A percentile compares a stretch with the other conserved stretches of the same genome.
Conservation (phyloP, 257 asterid species). For the Gardenia jasminoides region DNA sequence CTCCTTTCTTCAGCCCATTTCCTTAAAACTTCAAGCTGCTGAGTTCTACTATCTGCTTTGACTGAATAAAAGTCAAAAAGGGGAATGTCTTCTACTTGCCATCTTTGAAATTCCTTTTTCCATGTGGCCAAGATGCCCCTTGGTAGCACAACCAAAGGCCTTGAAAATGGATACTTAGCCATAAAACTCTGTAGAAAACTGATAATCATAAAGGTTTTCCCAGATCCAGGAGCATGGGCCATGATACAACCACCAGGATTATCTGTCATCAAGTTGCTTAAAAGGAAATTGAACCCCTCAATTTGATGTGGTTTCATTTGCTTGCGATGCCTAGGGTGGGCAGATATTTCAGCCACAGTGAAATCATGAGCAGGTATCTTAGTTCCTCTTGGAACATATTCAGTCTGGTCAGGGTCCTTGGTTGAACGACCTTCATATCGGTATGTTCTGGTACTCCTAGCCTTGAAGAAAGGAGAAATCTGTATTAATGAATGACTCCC, state of each 20-base stretch:
- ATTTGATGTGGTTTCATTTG: conserved; percentile 97
- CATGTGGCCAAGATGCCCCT: conserved; percentile 82
- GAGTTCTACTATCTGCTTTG: conserved; percentile 81
- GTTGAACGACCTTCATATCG: conserved; percentile 61
- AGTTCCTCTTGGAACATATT: conserved; percentile 41
- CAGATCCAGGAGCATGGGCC: conserved; percentile 99
- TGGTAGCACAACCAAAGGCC: conserved; percentile 94
- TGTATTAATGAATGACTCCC: background rate
- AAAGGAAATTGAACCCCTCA: conserved; percentile 93
- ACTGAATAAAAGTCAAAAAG: conserved; percentile 79
- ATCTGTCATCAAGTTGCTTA: conserved; percentile 75
- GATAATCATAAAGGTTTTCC: conserved; percentile 94
- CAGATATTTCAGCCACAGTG: conserved; percentile 57
- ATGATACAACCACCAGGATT: conserved; percentile 96
- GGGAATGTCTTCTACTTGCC: conserved; percentile 92
- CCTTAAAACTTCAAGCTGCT: conserved; percentile 84
- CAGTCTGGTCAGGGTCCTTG: conserved; percentile 51
- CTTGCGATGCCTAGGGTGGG: conserved; percentile 91
- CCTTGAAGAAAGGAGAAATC: conserved; percentile 37
- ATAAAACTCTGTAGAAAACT: conserved; percentile 94
- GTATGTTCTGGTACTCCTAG: conserved; percentile 64
- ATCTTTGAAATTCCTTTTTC: conserved; percentile 78
- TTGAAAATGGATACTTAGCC: conserved; percentile 87
- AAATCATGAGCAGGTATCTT: conserved; percentile 48
- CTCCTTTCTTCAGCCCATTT: conserved; percentile 73